phyloP scores from a whole-genome alignment of 2,329 filamentous ascomycete species.

The Aspergillus vadensis region DNA sequence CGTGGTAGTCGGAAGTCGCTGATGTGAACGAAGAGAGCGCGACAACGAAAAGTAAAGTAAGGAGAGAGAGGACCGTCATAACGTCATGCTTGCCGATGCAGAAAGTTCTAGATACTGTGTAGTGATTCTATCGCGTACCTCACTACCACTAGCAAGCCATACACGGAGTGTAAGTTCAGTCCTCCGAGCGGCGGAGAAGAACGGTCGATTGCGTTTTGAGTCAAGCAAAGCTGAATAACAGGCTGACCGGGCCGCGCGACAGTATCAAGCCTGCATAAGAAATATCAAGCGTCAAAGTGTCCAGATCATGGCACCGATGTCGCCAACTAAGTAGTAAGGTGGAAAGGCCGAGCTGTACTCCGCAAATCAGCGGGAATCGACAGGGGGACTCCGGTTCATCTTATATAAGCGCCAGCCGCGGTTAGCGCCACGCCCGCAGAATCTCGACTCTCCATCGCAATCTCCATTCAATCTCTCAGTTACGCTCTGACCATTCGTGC shows the following conservation, averaged over 20 bases:
- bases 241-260: neutral
- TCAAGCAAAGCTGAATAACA: neutral
- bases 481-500: slow-evolving; percentile 1
- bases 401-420: slow-evolving; percentile 26
- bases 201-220: neutral
- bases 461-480: slow-evolving; percentile 8
- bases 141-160: slow-evolving; percentile 11
- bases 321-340: neutral
- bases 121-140: neutral
- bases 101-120: slow-evolving; percentile 11
- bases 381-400: slow-evolving; percentile 3
- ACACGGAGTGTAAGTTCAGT: slow-evolving; percentile 1
- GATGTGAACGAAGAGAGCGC: slow-evolving; percentile 41
- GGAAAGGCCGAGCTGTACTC: neutral
- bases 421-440: slow-evolving; percentile 30
- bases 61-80: slow-evolving; percentile 44
- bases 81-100: slow-evolving; percentile 42
- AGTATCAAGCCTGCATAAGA: neutral
- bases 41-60: slow-evolving; percentile 47
- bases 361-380: slow-evolving; percentile 6
- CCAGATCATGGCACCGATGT: neutral
- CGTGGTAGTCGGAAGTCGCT: slow-evolving; percentile 70
- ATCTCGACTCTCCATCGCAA: slow-evolving; percentile 12
- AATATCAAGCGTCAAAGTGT: neutral
- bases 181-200: neutral